Base-by-base conservation (phyloP, 768 basidiomycete genomes). In the Amanita brunnescens region DNA sequence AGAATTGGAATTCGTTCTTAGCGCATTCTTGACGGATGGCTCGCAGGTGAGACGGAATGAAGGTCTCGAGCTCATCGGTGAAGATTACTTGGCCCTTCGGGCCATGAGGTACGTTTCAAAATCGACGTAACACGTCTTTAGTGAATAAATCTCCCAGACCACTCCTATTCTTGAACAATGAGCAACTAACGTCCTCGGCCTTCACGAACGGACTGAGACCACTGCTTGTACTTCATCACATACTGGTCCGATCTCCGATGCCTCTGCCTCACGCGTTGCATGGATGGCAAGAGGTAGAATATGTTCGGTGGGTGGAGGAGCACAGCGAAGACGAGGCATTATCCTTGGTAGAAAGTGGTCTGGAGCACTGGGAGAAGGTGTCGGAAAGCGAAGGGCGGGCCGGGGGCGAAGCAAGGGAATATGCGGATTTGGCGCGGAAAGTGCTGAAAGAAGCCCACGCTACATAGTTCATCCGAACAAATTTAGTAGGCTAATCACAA, bases 261-360 rank as follows among this genome's bases (percentile, higher is more conserved):
- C 79, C 87, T 5, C 74, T 98, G 34, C 95, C 96, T 8, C 91
- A 99, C 63, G 76, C 79, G 44, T 65, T 92, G 50, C 92, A 97
- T 61, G 86, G 87, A 0, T 98, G 96, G 95, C 86, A 89, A 52
- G 92, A 97, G 62, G 78, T 86, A 3, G 96, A 98, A 70, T 99
- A 99, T 65, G 89, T 96, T 44, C 80, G 90, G 39, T 99, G 94
- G 93, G 76, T 98, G 10, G 87, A 91, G 53, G 94, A 96, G 62
- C 96, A 97, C 61, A 72, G 81, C 2, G 81, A 85, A 54, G 77
- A 75, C 53, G 95, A 97, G 62, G 79, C 86, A 6, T 80, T 81
- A 78, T 79, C 79, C 12, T 74, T 98, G 40, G 70, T 99, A 9
- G 88, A 93, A 48, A 77, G 85, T 13, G 86, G 87, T 0, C 68